phyloP scores from a whole-genome alignment of 768 basidiomycete species.

The Kwoniella heveanensis region DNA sequence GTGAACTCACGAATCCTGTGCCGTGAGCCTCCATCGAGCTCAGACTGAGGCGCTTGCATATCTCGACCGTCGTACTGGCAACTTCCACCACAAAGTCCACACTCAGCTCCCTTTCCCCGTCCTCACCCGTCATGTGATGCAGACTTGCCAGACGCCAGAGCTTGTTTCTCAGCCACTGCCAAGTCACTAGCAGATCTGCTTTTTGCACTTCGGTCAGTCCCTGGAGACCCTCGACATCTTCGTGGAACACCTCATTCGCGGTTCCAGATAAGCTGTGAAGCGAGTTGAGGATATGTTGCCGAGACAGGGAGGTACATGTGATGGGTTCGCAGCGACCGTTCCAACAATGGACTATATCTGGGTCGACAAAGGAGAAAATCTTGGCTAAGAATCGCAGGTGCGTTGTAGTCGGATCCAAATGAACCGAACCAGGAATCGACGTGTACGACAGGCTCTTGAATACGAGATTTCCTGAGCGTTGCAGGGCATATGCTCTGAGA shows the following conservation, averaged over 20 bases:
- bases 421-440: not conserved
- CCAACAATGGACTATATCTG: conserved; percentile 42
- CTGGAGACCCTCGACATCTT: conserved; percentile 8
- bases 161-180: conserved; percentile 45
- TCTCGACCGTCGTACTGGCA: conserved; percentile 27
- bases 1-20: conserved; percentile 42
- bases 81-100: conserved; percentile 32
- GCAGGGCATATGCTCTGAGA: conserved; percentile 41
- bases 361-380: conserved; percentile 41
- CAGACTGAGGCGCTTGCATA: conserved; percentile 25
- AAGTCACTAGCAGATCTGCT: conserved; percentile 44
- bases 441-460: not conserved
- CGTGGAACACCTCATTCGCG: conserved; percentile 28
- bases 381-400: conserved; percentile 19
- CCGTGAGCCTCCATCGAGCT: conserved; percentile 42
- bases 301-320: conserved; percentile 23
- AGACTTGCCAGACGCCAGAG: conserved; percentile 34
- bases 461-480: conserved; percentile 25
- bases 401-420: not conserved
- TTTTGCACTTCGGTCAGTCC: conserved; percentile 35
- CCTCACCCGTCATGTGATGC: conserved; percentile 33
- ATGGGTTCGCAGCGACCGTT: conserved; percentile 32
- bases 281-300: conserved; percentile 7
- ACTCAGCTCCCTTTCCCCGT: conserved; percentile 18
- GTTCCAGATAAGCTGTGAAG: conserved; percentile 20